These are phyloP conservation scores for Venturia carpophila DNA, from an alignment of 2,329 filamentous ascomycete genomes.

Conservation along the genomic window DNA sequence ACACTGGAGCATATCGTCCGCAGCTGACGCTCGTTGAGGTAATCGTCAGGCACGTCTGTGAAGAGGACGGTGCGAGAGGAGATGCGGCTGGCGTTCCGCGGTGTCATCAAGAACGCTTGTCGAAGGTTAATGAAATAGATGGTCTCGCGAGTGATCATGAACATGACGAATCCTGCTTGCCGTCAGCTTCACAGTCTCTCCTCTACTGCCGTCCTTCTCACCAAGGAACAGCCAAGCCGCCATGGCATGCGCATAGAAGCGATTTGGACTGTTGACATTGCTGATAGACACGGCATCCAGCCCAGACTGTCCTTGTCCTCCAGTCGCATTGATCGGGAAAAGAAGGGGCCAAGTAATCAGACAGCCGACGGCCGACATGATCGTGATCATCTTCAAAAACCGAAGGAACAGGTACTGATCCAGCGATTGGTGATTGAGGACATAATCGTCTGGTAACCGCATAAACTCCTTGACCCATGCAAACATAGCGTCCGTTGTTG, in stretches of 20 bases:
- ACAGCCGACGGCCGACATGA: slow-evolving; percentile 77
- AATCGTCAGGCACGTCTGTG: slow-evolving; percentile 42
- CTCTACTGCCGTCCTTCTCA: slow-evolving; percentile 25
- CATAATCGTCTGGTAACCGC: slow-evolving; percentile 60
- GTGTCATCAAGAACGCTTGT: slow-evolving; percentile 84
- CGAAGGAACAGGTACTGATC: slow-evolving; percentile 88
- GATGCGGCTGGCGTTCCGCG: slow-evolving; percentile 73
- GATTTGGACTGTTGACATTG: slow-evolving; percentile 58
- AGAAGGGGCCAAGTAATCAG: slow-evolving; percentile 81
- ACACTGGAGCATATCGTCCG: slow-evolving; percentile 32
- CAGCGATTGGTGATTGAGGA: slow-evolving; percentile 83
- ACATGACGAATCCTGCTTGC: slow-evolving; percentile 66
- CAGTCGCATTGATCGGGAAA: slow-evolving; percentile 82
- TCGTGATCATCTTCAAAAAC: slow-evolving; percentile 69
- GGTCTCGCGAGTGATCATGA: slow-evolving; percentile 76
- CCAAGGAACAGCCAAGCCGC: slow-evolving; percentile 74
- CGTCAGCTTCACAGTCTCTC: neutral
- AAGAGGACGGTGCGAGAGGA: slow-evolving; percentile 89
- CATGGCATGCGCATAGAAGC: slow-evolving; percentile 75
- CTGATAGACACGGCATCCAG: slow-evolving; percentile 73
- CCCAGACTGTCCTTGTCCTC: slow-evolving; percentile 55
- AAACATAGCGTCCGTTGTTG: slow-evolving; percentile 27
- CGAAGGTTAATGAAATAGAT: slow-evolving; percentile 90
- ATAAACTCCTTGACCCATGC: slow-evolving; percentile 43
- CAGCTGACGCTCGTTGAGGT: slow-evolving; percentile 32